These are phyloP conservation scores for Plectranthus barbatus DNA, from an alignment of 257 asterid species.

Conservation along the genomic window DNA sequence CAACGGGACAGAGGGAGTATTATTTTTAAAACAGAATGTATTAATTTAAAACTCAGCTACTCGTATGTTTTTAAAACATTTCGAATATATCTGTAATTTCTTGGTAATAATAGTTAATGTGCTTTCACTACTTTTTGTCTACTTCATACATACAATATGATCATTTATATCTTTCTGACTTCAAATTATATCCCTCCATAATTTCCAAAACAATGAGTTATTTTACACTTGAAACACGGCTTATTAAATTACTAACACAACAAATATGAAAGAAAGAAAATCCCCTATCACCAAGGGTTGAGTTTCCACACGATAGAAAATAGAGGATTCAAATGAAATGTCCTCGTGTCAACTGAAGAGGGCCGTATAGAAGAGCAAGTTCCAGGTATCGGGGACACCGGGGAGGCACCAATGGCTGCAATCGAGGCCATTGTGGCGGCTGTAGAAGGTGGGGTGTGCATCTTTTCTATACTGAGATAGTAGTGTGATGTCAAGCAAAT, in stretches of 20 bases:
- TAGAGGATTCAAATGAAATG: too few species aligned
- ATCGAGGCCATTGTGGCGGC: conserved; percentile 45
- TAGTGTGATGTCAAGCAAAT: too few species aligned
- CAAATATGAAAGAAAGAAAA: conserved; percentile 8
- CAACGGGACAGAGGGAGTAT: too few species aligned
- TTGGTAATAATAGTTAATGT: too few species aligned
- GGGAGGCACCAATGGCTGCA: too few species aligned
- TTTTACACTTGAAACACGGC: conserved; percentile 19
- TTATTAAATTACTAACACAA: conserved; percentile 15
- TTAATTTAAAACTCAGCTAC: too few species aligned
- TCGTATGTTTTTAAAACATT: too few species aligned
- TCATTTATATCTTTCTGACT: too few species aligned
- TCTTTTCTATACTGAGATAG: conserved; percentile 82
- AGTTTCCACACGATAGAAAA: not conserved
- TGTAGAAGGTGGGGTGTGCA: conserved; percentile 62
- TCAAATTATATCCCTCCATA: conserved; percentile 7
- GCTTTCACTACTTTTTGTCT: too few species aligned
- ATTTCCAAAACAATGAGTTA: conserved; percentile 7
- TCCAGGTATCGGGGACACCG: conserved; percentile 95
- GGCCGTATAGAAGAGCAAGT: conserved; percentile 54
- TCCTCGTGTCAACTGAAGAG: conserved; percentile 45
- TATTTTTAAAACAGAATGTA: too few species aligned
- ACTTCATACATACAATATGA: too few species aligned
- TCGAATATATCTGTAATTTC: too few species aligned
- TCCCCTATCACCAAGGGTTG: conserved; percentile 10